A percentile compares a stretch with the other conserved stretches of the same genome.
Conservation (phyloP, 2,329 filamentous ascomycete species). For the Penicillium sp. region DNA sequence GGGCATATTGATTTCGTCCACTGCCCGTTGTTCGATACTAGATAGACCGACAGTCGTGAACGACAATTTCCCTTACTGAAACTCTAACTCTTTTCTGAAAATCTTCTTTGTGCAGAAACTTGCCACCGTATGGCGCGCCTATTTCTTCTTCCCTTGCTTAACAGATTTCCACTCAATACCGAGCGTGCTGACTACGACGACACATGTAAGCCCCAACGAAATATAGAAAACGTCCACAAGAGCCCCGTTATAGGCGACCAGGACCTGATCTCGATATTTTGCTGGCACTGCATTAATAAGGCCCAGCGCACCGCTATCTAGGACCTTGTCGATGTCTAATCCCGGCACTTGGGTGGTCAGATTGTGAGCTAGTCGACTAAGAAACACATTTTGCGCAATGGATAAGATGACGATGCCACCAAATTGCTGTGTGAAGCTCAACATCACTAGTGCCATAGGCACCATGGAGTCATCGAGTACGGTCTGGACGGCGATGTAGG, state of each 20-base stretch:
- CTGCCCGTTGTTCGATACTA: too few relatives aligned
- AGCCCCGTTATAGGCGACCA: not conserved
- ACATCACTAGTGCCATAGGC: not conserved
- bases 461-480: not conserved
- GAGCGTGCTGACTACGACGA: not conserved
- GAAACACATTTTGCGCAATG: constrained; percentile 1
- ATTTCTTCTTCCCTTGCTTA: not conserved
- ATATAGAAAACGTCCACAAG: not conserved
- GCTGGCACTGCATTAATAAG: not conserved
- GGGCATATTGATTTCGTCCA: too few relatives aligned
- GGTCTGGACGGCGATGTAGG: not conserved
- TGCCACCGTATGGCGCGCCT: not conserved
- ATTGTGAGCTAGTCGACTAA: not conserved
- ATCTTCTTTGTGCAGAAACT: too few relatives aligned
- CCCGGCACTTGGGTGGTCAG: not conserved
- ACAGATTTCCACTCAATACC: not conserved
- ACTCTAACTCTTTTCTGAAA: too few relatives aligned
- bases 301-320: not conserved
- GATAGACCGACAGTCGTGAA: too few relatives aligned
- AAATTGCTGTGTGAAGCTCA: not conserved
- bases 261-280: not conserved
- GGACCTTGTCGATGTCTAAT: not conserved
- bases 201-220: not conserved
- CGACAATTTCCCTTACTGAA: too few relatives aligned
- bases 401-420: not conserved